A percentile compares a stretch with the other conserved stretches of the same genome.
Conservation (phyloP, 176 grass and related monocot genomes). For the Zizania latifolia region DNA sequence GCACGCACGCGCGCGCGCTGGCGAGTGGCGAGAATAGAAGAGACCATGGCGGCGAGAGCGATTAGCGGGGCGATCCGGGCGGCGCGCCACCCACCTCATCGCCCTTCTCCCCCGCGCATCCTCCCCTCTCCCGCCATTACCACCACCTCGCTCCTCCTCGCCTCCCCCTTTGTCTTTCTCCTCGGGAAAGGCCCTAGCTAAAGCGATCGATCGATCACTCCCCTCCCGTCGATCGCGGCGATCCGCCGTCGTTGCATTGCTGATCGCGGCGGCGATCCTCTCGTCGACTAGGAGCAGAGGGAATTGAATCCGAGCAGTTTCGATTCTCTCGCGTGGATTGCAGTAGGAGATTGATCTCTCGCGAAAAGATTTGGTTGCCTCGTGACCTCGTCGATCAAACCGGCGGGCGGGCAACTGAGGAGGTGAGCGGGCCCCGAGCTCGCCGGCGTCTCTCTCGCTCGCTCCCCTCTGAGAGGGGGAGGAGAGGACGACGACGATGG, state of each 20-base stretch:
- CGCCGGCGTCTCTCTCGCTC: conserved; percentile 7
- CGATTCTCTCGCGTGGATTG: neutral
- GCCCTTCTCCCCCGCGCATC: neutral
- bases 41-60: conserved; percentile 35
- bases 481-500: conserved; percentile 35
- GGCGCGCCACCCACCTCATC: conserved; percentile 32
- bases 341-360: neutral
- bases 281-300: neutral
- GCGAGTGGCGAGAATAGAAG: too few species aligned
- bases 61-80: conserved; percentile 14
- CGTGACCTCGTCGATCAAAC: too few species aligned
- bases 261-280: neutral
- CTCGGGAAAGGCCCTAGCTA: conserved; percentile 21
- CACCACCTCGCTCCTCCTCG: neutral
- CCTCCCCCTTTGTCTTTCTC: neutral
- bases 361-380: too few species aligned
- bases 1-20: too few species aligned
- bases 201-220: neutral
- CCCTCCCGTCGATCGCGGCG: neutral
- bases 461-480: conserved; percentile 34
- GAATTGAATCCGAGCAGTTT: too few species aligned
- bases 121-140: conserved; percentile 29
- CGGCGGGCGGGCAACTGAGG: too few species aligned
- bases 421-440: too few species aligned
- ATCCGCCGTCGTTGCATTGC: conserved; percentile 19